A percentile compares a stretch with the other conserved stretches of the same genome.
phyloP scores from a whole-genome alignment of 768 basidiomycete genomes.

The Rhizopogon vesiculosus region DNA sequence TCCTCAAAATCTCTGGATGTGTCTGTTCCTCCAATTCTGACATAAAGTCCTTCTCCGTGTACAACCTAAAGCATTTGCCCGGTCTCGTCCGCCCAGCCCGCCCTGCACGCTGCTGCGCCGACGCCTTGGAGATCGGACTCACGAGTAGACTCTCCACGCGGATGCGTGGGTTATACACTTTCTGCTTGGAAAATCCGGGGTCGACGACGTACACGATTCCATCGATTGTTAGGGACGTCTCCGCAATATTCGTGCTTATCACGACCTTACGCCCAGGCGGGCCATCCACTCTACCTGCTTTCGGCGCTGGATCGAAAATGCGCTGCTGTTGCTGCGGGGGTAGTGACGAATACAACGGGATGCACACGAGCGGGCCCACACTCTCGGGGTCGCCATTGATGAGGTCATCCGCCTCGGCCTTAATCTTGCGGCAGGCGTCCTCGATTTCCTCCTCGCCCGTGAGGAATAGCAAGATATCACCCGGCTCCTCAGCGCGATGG shows the following conservation, averaged over 20 bases:
- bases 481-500: conserved; percentile 90
- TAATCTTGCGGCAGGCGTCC: conserved; percentile 91
- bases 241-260: conserved; percentile 95
- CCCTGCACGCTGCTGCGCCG: conserved; percentile 93
- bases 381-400: conserved; percentile 61
- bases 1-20: conserved; percentile 90
- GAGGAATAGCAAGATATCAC: conserved; percentile 91
- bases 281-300: conserved; percentile 52
- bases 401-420: conserved; percentile 84
- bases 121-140: conserved; percentile 94
- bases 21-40: conserved; percentile 95
- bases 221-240: conserved; percentile 96
- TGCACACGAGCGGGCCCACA: conserved; percentile 83
- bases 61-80: conserved; percentile 95
- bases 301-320: conserved; percentile 89
- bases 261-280: conserved; percentile 92
- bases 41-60: conserved; percentile 97
- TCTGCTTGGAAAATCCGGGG: conserved; percentile 96
- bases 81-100: conserved; percentile 95
- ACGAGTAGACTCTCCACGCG: conserved; percentile 93
- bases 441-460: conserved; percentile 99
- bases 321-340: conserved; percentile 94
- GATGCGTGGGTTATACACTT: conserved; percentile 96
- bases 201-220: conserved; percentile 99
- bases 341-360: conserved; percentile 93